These are phyloP conservation scores for Aspergillus incahuasiensis DNA, from an alignment of 495 filamentous ascomycete genomes.

Conservation along the genomic window DNA sequence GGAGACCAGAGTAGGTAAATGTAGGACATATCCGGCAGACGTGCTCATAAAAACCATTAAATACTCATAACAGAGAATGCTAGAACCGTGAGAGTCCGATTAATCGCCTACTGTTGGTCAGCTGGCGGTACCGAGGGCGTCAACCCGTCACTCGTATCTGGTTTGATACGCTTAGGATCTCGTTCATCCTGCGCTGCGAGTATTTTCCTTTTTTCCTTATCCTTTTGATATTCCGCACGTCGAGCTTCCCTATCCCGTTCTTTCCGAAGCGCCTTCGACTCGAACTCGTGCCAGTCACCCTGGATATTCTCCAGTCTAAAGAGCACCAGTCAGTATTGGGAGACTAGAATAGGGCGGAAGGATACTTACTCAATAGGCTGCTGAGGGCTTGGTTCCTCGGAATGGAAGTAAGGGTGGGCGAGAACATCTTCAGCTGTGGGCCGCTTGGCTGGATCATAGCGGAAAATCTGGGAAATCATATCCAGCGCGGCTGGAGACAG, in stretches of 20 bases:
- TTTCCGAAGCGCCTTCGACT: conserved; percentile 90
- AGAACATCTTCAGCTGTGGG: conserved; percentile 83
- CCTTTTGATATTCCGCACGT: conserved; percentile 50
- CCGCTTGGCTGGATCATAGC: conserved; percentile 79
- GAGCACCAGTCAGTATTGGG: conserved; percentile 14
- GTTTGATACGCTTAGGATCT: conserved; percentile 35
- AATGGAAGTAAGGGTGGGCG: conserved; percentile 81
- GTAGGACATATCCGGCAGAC: background rate
- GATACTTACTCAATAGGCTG: conserved; percentile 79
- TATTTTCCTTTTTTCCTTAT: conserved; percentile 49
- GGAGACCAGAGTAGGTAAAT: background rate
- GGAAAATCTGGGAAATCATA: conserved; percentile 74
- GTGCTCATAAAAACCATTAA: background rate
- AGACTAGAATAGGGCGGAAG: background rate
- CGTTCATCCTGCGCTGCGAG: conserved; percentile 31
- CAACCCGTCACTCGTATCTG: conserved; percentile 15
- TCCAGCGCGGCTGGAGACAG: conserved; percentile 77
- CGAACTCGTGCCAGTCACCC: conserved; percentile 99
- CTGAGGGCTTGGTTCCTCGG: conserved; percentile 72
- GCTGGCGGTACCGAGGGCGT: background rate
- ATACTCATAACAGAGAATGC: background rate
- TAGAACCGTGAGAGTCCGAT: background rate
- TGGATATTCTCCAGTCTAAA: conserved; percentile 71
- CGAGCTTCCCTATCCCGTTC: conserved; percentile 82
- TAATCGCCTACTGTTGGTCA: conserved; percentile 1